phyloP scores from a whole-genome alignment of 805 yeast genomes.

The Ogataea haglerorum region DNA sequence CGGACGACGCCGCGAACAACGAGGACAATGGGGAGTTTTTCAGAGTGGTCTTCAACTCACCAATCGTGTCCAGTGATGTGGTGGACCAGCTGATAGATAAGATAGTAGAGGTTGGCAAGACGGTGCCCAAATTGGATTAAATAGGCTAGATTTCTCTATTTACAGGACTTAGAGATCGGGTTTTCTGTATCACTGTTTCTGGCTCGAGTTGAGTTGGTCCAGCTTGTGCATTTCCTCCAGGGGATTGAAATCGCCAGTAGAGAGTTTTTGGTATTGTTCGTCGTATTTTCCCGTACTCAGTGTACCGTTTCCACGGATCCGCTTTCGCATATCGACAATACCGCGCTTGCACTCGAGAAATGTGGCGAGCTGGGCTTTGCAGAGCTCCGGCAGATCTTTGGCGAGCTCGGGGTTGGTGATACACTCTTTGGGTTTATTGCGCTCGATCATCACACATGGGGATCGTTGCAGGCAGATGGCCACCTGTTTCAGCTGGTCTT shows the following conservation, averaged over 20 bases:
- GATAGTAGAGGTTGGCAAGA: slow-evolving; percentile 36
- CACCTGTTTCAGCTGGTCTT: slow-evolving; percentile 90
- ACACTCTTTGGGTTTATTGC: slow-evolving; percentile 88
- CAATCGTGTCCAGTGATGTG: slow-evolving; percentile 44
- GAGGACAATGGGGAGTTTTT: slow-evolving; percentile 71
- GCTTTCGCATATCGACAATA: slow-evolving; percentile 83
- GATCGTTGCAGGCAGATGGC: slow-evolving; percentile 95
- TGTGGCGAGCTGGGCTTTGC: slow-evolving; percentile 78
- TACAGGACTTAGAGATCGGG: neutral
- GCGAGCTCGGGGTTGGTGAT: slow-evolving; percentile 74
- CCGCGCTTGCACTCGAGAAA: slow-evolving; percentile 91
- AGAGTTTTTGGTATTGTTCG: slow-evolving; percentile 75
- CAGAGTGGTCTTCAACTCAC: slow-evolving; percentile 80
- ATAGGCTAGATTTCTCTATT: neutral
- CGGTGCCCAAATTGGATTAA: slow-evolving; percentile 4
- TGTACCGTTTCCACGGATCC: slow-evolving; percentile 93
- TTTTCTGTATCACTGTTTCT: slow-evolving; percentile 21
- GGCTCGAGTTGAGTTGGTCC: slow-evolving; percentile 53
- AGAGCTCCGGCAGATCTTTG: slow-evolving; percentile 78
- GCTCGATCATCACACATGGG: slow-evolving; percentile 88
- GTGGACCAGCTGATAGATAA: slow-evolving; percentile 43
- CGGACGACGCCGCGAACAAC: slow-evolving; percentile 37
- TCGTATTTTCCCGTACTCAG: slow-evolving; percentile 90
- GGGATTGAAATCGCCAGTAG: slow-evolving; percentile 79
- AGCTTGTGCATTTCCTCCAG: slow-evolving; percentile 75